Conservation (phyloP, 202 grass and related monocot genomes). For the Carex sylvatica region DNA sequence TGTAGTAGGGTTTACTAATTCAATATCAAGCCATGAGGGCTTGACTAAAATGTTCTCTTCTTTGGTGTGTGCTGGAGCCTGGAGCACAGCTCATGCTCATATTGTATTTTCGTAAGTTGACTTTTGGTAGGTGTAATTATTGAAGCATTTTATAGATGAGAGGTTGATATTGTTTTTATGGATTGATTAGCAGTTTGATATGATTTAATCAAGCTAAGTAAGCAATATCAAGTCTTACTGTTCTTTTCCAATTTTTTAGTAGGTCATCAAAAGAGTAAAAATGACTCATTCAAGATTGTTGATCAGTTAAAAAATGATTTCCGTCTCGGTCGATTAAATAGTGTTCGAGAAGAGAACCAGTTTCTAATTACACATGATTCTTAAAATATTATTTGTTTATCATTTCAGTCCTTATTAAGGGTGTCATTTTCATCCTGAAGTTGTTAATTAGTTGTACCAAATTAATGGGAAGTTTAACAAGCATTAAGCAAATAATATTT, state of each 20-base stretch:
- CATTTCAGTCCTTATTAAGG: too few species aligned
- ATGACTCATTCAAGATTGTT: neutral
- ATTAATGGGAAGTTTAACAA: too few species aligned
- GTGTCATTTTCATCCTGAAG: too few species aligned
- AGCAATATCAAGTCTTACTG: neutral
- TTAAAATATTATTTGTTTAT: too few species aligned
- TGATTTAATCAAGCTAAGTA: neutral
- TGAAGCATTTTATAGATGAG: neutral
- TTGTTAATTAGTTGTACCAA: too few species aligned
- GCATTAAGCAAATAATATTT: too few species aligned
- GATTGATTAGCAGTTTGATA: neutral
- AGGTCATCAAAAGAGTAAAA: neutral
- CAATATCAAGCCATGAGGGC: slow-evolving; percentile 2
- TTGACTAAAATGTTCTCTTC: neutral
- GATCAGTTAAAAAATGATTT: too few species aligned
- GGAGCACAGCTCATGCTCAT: slow-evolving; percentile 13
- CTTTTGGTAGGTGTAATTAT: slow-evolving; percentile 15
- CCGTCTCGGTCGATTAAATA: too few species aligned
- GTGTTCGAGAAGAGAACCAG: too few species aligned
- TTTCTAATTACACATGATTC: too few species aligned
- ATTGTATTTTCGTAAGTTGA: neutral
- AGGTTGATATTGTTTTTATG: neutral
- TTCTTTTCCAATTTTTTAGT: neutral
- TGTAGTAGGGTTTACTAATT: slow-evolving; percentile 1
- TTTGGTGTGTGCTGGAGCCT: slow-evolving; percentile 17